Conservation (phyloP, 768 basidiomycete species). For the Podaxis sp. region DNA sequence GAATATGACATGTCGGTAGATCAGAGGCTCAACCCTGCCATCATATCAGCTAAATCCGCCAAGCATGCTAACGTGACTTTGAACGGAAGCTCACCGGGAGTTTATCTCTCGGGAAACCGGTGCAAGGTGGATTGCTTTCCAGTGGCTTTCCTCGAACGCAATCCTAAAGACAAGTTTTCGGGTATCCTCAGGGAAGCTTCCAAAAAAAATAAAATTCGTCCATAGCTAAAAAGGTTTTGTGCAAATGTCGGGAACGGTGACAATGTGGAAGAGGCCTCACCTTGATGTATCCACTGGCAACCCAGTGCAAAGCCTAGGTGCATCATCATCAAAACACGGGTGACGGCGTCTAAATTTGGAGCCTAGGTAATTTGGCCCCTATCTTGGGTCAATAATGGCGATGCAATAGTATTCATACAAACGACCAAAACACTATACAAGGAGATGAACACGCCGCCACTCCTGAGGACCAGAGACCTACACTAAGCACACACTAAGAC, state of each 20-base stretch:
- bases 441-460: background rate
- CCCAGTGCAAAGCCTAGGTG: background rate
- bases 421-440: background rate
- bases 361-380: background rate
- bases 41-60: background rate
- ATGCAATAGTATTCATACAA: background rate
- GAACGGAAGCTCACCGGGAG: background rate
- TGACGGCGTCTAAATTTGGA: background rate
- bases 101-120: background rate
- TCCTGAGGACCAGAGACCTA: background rate
- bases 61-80: background rate
- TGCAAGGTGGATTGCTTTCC: background rate
- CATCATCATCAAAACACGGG: background rate
- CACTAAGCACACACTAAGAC: background rate
- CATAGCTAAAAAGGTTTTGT: background rate
- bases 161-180: background rate
- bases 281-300: background rate
- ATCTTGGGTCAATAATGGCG: background rate
- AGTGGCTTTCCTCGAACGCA: background rate
- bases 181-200: background rate
- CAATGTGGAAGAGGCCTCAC: background rate
- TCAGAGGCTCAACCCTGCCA: background rate
- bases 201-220: background rate
- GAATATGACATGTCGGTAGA: background rate
- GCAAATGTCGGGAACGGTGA: background rate